Evolutionary conservation across 169 alveolate species (phyloP).

Genomic region (Perkinsus olseni): DNA sequence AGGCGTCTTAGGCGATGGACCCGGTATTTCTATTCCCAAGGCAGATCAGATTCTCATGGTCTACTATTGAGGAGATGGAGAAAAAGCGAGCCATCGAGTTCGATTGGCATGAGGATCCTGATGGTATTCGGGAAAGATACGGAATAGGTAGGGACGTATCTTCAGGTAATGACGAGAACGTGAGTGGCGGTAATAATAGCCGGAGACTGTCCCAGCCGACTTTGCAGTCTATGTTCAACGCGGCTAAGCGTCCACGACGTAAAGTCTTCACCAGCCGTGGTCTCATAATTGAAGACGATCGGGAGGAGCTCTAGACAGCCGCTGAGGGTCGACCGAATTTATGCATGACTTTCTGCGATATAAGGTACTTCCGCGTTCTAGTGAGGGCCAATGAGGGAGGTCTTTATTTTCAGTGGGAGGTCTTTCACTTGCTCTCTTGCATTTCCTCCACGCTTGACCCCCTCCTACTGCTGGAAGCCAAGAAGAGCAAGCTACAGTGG

Average conservation of each 20-base stretch:
- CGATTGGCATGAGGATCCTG: not conserved
- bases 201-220: not conserved
- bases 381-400: not conserved
- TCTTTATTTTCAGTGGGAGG: not conserved
- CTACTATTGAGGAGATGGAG: conserved; percentile 2
- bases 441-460: too few species aligned
- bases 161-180: not conserved
- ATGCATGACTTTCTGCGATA: not conserved
- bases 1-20: not conserved
- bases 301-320: not conserved
- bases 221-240: not conserved
- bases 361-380: not conserved
- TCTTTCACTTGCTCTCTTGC: not conserved
- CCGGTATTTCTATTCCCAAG: conserved; percentile 5
- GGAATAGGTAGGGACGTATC: not conserved
- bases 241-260: not conserved
- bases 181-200: not conserved
- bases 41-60: not conserved
- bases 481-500: too few species aligned
- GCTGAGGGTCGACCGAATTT: too few species aligned
- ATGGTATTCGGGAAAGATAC: not conserved
- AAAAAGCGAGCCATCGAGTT: conserved; percentile 5
- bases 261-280: not conserved
- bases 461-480: too few species aligned
- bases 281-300: not conserved